Evolutionary conservation across 495 filamentous ascomycete genomes (phyloP), one percentile per base, ranked within the genome.

Genomic region (Tuber calosporum): DNA sequence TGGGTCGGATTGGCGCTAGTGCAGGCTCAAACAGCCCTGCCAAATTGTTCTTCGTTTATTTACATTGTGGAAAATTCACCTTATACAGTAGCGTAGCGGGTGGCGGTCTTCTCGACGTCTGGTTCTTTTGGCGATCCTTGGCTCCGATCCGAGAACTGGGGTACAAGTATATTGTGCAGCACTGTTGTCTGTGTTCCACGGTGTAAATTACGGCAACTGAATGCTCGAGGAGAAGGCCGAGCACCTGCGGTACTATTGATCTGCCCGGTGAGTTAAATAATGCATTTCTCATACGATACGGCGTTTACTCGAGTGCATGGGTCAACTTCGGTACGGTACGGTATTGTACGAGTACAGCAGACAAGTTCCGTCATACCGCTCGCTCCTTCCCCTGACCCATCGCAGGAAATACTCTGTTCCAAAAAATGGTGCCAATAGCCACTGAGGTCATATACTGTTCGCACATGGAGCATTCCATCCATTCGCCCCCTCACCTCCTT

Each of bases 171-270:
- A 62, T 62, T 62, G n/a, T 17, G 3, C n/a, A n/a, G n/a, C n/a
- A n/a, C n/a, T n/a, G n/a, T 11, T 4, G 53, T 17, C n/a, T 22
- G n/a, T 62, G 7, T 62, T 62, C 26, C 17, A 26, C 26, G 26
- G 26, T 17, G 15, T n/a, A 30, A 62, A 62, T 62, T 13, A 62
- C n/a, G 11, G 53, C 53, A 62, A 62, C 53, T 62, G 11, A n/a
- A 15, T 62, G 53, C 53, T 62, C 53, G 53, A 62, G 53, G 53
- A 62, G 53, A 62, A 62, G 53, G 53, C 53, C 53, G 53, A 30
- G 53, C 3, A 30, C 30, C 15, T 30, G 53, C n/a, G 11, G 53
- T 30, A 30, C 53, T 17, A 30, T 62, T 62, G 53, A 62, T 62
- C 53, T 62, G n/a, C 1, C 53, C 53, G 53, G 53, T 62, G 30